These are phyloP conservation scores for Backusella mclennaniae DNA, from an alignment of 192 early-diverging fungal genomes.

Conservation along the genomic window DNA sequence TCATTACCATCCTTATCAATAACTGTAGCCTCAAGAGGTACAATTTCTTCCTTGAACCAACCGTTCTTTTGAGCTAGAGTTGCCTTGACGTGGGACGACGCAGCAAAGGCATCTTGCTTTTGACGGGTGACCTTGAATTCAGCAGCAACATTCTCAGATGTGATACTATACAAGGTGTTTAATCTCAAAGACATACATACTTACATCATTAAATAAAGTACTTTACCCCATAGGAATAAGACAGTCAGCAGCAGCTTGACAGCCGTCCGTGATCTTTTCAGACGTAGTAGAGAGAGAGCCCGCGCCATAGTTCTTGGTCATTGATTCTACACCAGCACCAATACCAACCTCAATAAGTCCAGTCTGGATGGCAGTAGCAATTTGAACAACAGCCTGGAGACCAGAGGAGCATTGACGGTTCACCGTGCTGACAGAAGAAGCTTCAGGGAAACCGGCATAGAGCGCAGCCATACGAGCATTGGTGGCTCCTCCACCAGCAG, in stretches of 20 bases:
- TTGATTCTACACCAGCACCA: slow-evolving; percentile 92
- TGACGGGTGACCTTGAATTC: slow-evolving; percentile 82
- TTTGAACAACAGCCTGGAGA: slow-evolving; percentile 83
- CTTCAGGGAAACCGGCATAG: slow-evolving; percentile 87
- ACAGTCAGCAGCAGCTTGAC: slow-evolving; percentile 76
- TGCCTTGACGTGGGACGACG: slow-evolving; percentile 82
- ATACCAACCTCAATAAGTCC: slow-evolving; percentile 92
- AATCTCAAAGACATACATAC: background rate
- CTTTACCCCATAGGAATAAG: slow-evolving; percentile 78
- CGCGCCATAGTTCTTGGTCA: slow-evolving; percentile 86
- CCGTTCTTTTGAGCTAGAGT: slow-evolving; percentile 86
- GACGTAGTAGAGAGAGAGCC: slow-evolving; percentile 72
- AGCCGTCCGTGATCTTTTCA: slow-evolving; percentile 69
- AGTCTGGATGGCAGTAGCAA: slow-evolving; percentile 85
- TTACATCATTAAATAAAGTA: background rate
- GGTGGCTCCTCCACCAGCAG: slow-evolving; percentile 87
- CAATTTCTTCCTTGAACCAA: slow-evolving; percentile 89
- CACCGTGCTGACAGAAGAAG: slow-evolving; percentile 76
- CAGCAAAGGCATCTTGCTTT: slow-evolving; percentile 92
- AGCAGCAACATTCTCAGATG: slow-evolving; percentile 94
- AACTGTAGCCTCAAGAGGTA: slow-evolving; percentile 74
- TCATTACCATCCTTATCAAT: slow-evolving; percentile 81
- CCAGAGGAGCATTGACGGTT: slow-evolving; percentile 96
- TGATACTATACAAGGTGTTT: slow-evolving; percentile 55
- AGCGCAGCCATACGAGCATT: slow-evolving; percentile 90